Conservation (phyloP, 2,329 filamentous ascomycete species). For the Cryphonectria nitschkei region DNA sequence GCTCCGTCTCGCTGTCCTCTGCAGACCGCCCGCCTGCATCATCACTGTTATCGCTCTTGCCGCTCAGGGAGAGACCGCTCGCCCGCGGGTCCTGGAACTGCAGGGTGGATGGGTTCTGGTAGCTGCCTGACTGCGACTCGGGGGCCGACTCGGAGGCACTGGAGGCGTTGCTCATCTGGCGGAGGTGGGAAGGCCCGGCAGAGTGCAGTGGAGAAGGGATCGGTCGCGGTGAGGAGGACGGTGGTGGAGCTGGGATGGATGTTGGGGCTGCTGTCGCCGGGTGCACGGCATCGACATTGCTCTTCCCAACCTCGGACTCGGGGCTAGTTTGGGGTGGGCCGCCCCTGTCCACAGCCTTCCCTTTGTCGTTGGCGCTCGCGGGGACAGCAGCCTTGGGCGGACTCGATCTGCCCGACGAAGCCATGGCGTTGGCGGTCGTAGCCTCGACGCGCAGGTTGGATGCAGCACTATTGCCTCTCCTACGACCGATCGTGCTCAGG, state of each 20-base stretch:
- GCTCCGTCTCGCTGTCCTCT: conserved; percentile 61
- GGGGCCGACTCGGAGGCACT: conserved; percentile 78
- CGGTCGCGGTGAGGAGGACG: conserved; percentile 46
- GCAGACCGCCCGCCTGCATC: conserved; percentile 36
- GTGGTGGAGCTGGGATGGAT: conserved; percentile 32
- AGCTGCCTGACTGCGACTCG: conserved; percentile 66
- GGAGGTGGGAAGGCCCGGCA: conserved; percentile 70
- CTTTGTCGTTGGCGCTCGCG: conserved; percentile 53
- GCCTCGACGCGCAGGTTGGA: conserved; percentile 64
- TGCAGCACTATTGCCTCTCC: conserved; percentile 61
- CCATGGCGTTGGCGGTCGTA: conserved; percentile 50
- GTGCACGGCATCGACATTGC: conserved; percentile 33
- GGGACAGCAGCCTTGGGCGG: conserved; percentile 29
- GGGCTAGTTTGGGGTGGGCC: conserved; percentile 32
- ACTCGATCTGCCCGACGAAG: conserved; percentile 41
- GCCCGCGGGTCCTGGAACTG: conserved; percentile 50
- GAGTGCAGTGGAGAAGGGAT: conserved; percentile 54
- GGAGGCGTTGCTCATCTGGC: conserved; percentile 85
- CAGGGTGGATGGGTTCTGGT: conserved; percentile 42
- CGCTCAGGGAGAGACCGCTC: conserved; percentile 57
- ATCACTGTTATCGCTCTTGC: conserved; percentile 46
- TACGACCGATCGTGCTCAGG: conserved; percentile 58
- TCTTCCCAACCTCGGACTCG: conserved; percentile 31
- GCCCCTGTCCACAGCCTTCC: conserved; percentile 69
- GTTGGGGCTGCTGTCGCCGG: conserved; percentile 27